A percentile compares a stretch with the other conserved stretches of the same genome.
Evolutionary conservation across 371 early-diverging fungal species (phyloP).

Genomic region (Mucor circinelloides): DNA sequence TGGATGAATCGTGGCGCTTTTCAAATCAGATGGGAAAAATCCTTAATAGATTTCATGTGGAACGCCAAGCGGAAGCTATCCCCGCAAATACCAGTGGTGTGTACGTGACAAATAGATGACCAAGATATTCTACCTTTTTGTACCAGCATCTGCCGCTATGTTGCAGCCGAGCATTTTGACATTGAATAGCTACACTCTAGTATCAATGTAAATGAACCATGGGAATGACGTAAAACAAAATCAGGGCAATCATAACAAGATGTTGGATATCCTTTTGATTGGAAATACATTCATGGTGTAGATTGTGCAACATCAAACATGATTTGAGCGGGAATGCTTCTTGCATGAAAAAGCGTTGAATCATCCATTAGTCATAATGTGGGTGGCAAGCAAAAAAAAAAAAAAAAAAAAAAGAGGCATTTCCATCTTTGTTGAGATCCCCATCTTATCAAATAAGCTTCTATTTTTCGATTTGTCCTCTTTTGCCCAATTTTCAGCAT

Average conservation of each 20-base stretch:
- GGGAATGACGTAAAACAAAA: neutral
- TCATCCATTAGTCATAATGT: neutral
- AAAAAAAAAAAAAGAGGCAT: too few species aligned
- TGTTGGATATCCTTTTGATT: neutral
- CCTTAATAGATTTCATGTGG: neutral
- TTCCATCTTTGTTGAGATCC: neutral
- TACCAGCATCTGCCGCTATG: neutral
- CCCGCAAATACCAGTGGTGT: neutral
- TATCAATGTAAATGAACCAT: too few species aligned
- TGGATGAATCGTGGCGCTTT: neutral
- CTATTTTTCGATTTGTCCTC: slow-evolving; percentile 10
- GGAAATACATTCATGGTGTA: neutral
- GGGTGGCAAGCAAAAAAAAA: too few species aligned
- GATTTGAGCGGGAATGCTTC: neutral
- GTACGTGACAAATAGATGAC: neutral
- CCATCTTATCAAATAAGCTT: neutral
- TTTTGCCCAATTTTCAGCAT: neutral
- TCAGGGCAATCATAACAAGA: neutral
- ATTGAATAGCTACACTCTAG: neutral
- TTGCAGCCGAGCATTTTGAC: neutral
- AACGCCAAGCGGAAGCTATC: neutral
- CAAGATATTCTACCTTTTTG: neutral
- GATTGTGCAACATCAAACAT: neutral
- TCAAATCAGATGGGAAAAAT: neutral
- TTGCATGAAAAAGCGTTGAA: neutral